phyloP scores from a whole-genome alignment of 495 filamentous ascomycete species.

The Trichoderma gamsii region DNA sequence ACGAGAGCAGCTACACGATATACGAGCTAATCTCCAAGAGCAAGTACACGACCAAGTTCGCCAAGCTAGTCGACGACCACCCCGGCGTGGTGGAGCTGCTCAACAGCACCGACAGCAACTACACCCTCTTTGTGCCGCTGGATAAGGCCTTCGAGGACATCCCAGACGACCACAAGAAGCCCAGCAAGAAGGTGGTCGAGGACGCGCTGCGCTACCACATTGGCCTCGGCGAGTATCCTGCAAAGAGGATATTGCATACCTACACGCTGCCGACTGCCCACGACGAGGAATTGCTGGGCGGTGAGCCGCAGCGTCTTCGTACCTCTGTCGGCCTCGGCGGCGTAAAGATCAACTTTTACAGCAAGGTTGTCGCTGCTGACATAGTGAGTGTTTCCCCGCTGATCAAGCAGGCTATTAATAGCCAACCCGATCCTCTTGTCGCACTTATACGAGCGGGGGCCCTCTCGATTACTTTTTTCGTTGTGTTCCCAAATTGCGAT shows the following conservation, averaged over 20 bases:
- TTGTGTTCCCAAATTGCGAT: no score
- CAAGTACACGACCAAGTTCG: constrained; percentile 69
- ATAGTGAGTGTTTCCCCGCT: constrained; percentile 45
- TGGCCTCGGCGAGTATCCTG: constrained; percentile 52
- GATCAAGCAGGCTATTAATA: constrained; percentile 3
- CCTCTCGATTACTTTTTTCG: neutral
- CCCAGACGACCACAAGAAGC: constrained; percentile 45
- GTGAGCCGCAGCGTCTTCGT: constrained; percentile 60
- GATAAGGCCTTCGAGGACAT: constrained; percentile 66
- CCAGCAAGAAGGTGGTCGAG: constrained; percentile 58
- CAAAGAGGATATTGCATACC: constrained; percentile 47
- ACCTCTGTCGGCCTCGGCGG: constrained; percentile 51
- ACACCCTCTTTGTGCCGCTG: constrained; percentile 70
- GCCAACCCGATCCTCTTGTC: neutral
- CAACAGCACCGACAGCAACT: constrained; percentile 62
- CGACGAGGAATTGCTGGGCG: constrained; percentile 47
- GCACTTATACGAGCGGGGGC: neutral
- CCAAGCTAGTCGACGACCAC: constrained; percentile 60
- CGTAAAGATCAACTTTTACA: constrained; percentile 65
- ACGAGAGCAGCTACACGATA: constrained; percentile 54
- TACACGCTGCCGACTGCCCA: constrained; percentile 65
- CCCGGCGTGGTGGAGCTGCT: constrained; percentile 60
- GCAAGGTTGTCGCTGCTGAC: constrained; percentile 55
- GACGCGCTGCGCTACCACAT: constrained; percentile 66
- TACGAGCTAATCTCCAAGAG: constrained; percentile 65